A percentile compares a stretch with the other conserved stretches of the same genome.
Conservation (phyloP, 2,329 filamentous ascomycete genomes). For the Alternaria consortialis region DNA sequence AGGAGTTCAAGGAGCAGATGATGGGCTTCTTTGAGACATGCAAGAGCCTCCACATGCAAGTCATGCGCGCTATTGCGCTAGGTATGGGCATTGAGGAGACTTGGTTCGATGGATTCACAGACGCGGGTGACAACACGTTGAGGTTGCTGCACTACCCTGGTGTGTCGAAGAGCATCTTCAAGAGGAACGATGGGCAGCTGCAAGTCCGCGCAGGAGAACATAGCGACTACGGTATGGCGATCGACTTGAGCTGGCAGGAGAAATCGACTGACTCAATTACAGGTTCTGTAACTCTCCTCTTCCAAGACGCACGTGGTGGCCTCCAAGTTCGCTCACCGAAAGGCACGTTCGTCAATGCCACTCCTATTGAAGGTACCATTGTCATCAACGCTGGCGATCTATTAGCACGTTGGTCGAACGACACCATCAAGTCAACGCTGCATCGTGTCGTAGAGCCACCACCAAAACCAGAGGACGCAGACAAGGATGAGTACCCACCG, state of each 20-base stretch:
- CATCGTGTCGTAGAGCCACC: conserved; percentile 91
- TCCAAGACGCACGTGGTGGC: conserved; percentile 65
- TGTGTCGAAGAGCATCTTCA: conserved; percentile 71
- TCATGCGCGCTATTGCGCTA: conserved; percentile 87
- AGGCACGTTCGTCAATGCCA: conserved; percentile 82
- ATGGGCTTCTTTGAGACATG: conserved; percentile 76
- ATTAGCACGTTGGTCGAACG: conserved; percentile 87
- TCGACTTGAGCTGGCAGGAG: rapidly evolving
- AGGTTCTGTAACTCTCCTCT: conserved; percentile 53
- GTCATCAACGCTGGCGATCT: conserved; percentile 92
- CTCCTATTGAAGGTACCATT: conserved; percentile 80
- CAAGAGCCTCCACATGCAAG: conserved; percentile 75
- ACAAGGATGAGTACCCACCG: conserved; percentile 70
- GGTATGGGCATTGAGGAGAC: conserved; percentile 74
- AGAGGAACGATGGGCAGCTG: conserved; percentile 71
- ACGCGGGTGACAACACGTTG: conserved; percentile 62
- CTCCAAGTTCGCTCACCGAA: conserved; percentile 73
- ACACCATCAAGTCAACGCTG: conserved; percentile 87
- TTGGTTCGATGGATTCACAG: conserved; percentile 81
- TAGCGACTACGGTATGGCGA: conserved; percentile 65
- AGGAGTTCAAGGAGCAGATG: conserved; percentile 76
- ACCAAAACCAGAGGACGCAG: conserved; percentile 54
- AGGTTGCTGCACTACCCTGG: conserved; percentile 80
- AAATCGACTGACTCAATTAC: conserved; percentile 15
- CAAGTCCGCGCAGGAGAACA: conserved; percentile 83